A percentile compares a stretch with the other conserved stretches of the same genome.
Evolutionary conservation across 2,329 filamentous ascomycete genomes (phyloP).

Genomic region (Massarina eburnea): DNA sequence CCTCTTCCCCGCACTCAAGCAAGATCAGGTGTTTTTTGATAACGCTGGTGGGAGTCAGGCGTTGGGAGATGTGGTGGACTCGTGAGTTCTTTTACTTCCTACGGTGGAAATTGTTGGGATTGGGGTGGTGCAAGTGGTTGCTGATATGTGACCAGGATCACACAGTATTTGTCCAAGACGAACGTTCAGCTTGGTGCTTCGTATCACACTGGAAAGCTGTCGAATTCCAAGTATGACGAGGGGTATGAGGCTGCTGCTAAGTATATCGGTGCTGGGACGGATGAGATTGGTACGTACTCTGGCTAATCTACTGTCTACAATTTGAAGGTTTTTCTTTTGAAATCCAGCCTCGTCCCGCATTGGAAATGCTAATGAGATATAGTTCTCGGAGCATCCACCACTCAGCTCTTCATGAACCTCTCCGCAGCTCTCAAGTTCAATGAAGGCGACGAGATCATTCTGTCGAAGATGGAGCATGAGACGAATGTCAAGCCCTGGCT

Average conservation of each 20-base stretch:
- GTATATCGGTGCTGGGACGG: conserved; percentile 67
- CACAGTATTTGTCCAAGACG: conserved; percentile 64
- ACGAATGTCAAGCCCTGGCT: conserved; percentile 77
- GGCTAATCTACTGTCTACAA: too few relatives aligned
- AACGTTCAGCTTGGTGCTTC: conserved; percentile 78
- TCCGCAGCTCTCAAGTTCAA: conserved; percentile 35
- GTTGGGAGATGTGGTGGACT: conserved; percentile 66
- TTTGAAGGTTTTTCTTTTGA: too few relatives aligned
- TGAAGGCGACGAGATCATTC: conserved; percentile 64
- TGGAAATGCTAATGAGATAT: not conserved
- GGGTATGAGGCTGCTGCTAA: conserved; percentile 67
- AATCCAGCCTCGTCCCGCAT: too few relatives aligned
- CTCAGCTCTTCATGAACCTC: conserved; percentile 74
- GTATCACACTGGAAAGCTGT: conserved; percentile 62
- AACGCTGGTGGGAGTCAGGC: conserved; percentile 78
- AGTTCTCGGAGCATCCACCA: conserved; percentile 74
- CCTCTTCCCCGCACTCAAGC: conserved; percentile 68
- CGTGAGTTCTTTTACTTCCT: conserved; percentile 48
- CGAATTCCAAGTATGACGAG: conserved; percentile 60
- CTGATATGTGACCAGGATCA: conserved; percentile 52
- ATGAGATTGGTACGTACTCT: conserved; percentile 61
- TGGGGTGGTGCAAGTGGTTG: too few relatives aligned
- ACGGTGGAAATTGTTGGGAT: conserved; percentile 1
- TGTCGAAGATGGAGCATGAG: conserved; percentile 76
- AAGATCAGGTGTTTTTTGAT: conserved; percentile 72